Evolutionary conservation across 164 flowering plant genomes (phyloP).

Genomic region (Annona cherimola): DNA sequence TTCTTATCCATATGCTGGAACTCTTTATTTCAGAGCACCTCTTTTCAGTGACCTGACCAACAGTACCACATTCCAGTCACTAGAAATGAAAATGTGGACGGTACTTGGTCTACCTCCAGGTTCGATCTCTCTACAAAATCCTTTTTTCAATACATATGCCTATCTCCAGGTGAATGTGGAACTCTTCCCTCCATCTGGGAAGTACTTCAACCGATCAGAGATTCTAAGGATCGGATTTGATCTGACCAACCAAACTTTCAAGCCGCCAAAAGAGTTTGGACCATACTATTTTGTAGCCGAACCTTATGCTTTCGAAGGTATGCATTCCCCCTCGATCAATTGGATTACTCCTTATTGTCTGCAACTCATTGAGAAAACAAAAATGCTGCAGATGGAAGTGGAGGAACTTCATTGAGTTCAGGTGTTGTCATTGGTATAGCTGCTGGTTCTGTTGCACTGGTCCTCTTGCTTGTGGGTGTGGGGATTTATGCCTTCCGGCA

Average conservation of each 20-base stretch:
- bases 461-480: constrained; percentile 42
- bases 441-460: constrained; percentile 35
- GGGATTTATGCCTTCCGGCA: constrained; percentile 60
- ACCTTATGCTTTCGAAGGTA: constrained; percentile 58
- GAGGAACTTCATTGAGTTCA: constrained; percentile 26
- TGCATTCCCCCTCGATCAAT: not conserved
- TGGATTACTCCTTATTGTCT: not conserved
- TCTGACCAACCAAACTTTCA: constrained; percentile 54
- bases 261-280: constrained; percentile 58
- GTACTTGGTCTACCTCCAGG: constrained; percentile 67
- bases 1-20: constrained; percentile 71
- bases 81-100: constrained; percentile 67
- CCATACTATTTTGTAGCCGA: constrained; percentile 56
- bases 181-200: constrained; percentile 61
- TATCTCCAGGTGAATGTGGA: constrained; percentile 68
- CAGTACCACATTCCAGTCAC: constrained; percentile 37
- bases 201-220: constrained; percentile 58
- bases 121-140: constrained; percentile 66
- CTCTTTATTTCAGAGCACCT: constrained; percentile 70
- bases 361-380: not conserved
- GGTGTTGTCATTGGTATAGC: constrained; percentile 42
- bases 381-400: constrained; percentile 27
- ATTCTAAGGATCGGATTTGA: constrained; percentile 58
- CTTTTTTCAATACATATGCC: constrained; percentile 58
- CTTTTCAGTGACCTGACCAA: constrained; percentile 60